Base-by-base conservation (phyloP, 75 land plant species). In the Cupressus sempervirens region DNA sequence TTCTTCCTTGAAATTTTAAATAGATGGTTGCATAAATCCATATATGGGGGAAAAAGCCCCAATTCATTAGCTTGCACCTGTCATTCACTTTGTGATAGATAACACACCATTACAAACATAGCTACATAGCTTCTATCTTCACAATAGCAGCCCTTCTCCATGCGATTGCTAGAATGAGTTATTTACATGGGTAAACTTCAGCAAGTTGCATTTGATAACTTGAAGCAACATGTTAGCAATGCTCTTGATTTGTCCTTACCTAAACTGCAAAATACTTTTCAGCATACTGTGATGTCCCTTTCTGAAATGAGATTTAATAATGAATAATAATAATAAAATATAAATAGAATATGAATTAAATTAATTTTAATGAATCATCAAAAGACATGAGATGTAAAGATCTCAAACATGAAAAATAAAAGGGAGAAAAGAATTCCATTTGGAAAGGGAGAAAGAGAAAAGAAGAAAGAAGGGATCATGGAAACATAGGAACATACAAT, bases 1-100 rank as follows among this genome's bases (percentile, higher is more conserved):
- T 72, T 76, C 43, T 76, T 76, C 77, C 48, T 26, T 77, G 29
- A 48, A 8, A 79, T 79, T 43, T 43, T 79, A 79, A 79, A 79
- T 26, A 7, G 50, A 43, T 7, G 2, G 29, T 43, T 36, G 20
- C 13, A 76, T 12, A 18, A 18, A 72, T 11, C 74, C 74, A 72
- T 12, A 32, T 7, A 4, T 62, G 30, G 29, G 29, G 73, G 0
- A 10, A 6, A 70, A 30, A 30, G 74, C 0, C 67, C 67, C 67
- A 6, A 62, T 12, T 11, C 11, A 32, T 72, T 72, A 35, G 13
- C 13, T 32, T 70, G 34, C 13, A 10, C 2, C 10, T 70, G 29
- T 70, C 11, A 70, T 32, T 13, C 12, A 32, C 15, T 72, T 72
- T 32, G 30, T 72, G 8, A 72, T 32, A 72, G 32, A 35, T 11